Evolutionary conservation across 805 yeast genomes (phyloP).

Genomic region (Metschnikowia aberdeeniae): DNA sequence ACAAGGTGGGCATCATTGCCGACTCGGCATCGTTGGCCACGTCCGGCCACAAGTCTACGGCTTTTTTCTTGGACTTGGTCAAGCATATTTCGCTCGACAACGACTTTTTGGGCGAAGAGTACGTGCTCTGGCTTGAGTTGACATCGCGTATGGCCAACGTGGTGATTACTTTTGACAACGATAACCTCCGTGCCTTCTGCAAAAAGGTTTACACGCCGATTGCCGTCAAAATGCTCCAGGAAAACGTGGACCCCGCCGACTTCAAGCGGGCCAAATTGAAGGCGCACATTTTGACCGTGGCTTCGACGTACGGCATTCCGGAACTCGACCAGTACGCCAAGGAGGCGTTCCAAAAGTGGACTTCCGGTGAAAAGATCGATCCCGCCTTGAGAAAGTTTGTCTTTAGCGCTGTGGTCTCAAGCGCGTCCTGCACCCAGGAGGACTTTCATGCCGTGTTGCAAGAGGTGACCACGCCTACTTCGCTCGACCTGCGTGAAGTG

Average conservation of each 20-base stretch:
- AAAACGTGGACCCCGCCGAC: constrained; percentile 17
- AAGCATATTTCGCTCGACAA: constrained; percentile 23
- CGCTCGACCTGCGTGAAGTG: constrained; percentile 57
- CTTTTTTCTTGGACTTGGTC: constrained; percentile 43
- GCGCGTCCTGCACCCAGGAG: constrained; percentile 27
- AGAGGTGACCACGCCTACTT: constrained; percentile 48
- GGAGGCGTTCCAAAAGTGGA: constrained; percentile 26
- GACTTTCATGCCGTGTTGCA: constrained; percentile 38
- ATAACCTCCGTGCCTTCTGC: constrained; percentile 25
- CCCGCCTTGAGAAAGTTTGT: constrained; percentile 45
- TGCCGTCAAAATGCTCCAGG: constrained; percentile 23
- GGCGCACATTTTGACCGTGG: constrained; percentile 35
- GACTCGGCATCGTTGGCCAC: constrained; percentile 48
- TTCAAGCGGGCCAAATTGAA: constrained; percentile 32
- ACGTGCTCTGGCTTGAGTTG: constrained; percentile 55
- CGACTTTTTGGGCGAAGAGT: constrained; percentile 30
- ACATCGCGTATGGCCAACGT: constrained; percentile 37
- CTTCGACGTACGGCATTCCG: constrained; percentile 38
- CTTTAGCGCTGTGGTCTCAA: constrained; percentile 39
- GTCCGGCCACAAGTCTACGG: constrained; percentile 40
- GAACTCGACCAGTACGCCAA: constrained; percentile 35
- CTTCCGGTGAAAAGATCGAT: constrained; percentile 25
- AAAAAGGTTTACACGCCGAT: constrained; percentile 28
- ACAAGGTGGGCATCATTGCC: constrained; percentile 52
- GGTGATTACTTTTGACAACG: constrained; percentile 31